These are phyloP conservation scores for Hymenoscyphus occultus DNA, from an alignment of 2,329 filamentous ascomycete species.

Conservation along the genomic window DNA sequence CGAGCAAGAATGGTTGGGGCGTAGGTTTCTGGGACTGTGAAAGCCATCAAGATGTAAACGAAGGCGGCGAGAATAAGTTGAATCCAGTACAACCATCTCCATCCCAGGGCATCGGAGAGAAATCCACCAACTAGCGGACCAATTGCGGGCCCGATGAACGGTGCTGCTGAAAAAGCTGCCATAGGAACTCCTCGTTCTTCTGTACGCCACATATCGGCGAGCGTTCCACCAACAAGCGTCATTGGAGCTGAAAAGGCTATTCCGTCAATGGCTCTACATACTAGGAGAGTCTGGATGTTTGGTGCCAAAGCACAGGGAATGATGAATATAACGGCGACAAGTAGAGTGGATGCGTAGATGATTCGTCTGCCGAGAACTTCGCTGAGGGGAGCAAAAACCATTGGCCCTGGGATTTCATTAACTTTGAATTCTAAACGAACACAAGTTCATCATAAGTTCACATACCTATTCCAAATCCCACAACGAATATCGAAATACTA, in stretches of 20 bases:
- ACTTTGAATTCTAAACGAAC: neutral
- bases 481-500: conserved; percentile 71
- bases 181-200: conserved; percentile 84
- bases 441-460: conserved; percentile 10
- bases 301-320: conserved; percentile 75
- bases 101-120: conserved; percentile 65
- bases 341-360: conserved; percentile 53
- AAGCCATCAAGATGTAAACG: conserved; percentile 73
- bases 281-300: conserved; percentile 73
- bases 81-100: conserved; percentile 87
- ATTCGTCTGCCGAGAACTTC: conserved; percentile 71
- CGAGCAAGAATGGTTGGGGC: conserved; percentile 71
- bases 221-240: conserved; percentile 78
- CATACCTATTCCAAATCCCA: conserved; percentile 75
- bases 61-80: conserved; percentile 72
- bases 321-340: conserved; percentile 70
- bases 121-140: conserved; percentile 76
- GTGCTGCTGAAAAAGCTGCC: conserved; percentile 80
- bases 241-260: conserved; percentile 84
- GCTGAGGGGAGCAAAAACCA: conserved; percentile 75
- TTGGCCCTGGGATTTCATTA: conserved; percentile 54
- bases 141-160: conserved; percentile 77
- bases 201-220: conserved; percentile 80
- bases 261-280: conserved; percentile 74
- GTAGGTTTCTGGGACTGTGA: conserved; percentile 90